Conservation (phyloP, 495 filamentous ascomycete genomes). For the Clavariopsis aquatica region DNA sequence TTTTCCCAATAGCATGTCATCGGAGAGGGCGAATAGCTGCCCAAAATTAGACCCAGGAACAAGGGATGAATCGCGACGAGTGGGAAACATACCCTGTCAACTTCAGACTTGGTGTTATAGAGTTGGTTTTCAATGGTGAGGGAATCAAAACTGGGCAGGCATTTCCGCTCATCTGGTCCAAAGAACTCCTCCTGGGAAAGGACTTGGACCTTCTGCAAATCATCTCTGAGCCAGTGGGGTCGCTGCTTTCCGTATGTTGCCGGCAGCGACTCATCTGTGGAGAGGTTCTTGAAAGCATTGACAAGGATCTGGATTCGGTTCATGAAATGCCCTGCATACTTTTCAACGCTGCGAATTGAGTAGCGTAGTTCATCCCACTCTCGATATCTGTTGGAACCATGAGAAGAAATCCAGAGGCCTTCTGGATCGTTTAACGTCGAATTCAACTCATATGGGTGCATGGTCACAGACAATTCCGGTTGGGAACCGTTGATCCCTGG, state of each 20-base stretch:
- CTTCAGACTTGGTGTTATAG: slow-evolving; percentile 39
- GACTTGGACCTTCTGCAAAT: slow-evolving; percentile 44
- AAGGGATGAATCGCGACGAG: neutral
- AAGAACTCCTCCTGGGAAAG: slow-evolving; percentile 51
- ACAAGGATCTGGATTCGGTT: slow-evolving; percentile 51
- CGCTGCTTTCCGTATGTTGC: slow-evolving; percentile 41
- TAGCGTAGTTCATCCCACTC: slow-evolving; percentile 52
- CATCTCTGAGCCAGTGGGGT: slow-evolving; percentile 46
- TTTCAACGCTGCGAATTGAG: slow-evolving; percentile 49
- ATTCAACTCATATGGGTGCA: slow-evolving; percentile 45
- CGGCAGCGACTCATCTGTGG: neutral
- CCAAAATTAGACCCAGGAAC: slow-evolving; percentile 29
- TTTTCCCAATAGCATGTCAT: slow-evolving; percentile 51
- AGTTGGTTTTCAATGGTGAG: slow-evolving; percentile 51
- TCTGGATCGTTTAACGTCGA: slow-evolving; percentile 48
- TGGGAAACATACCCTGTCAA: slow-evolving; percentile 26
- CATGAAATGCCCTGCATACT: slow-evolving; percentile 45
- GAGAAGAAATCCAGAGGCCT: slow-evolving; percentile 47
- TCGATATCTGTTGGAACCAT: slow-evolving; percentile 49
- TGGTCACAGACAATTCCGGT: slow-evolving; percentile 42
- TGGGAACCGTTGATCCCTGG: slow-evolving; percentile 50
- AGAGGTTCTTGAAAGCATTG: slow-evolving; percentile 42
- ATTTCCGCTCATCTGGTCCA: slow-evolving; percentile 44
- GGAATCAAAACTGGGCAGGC: slow-evolving; percentile 51
- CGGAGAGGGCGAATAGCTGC: slow-evolving; percentile 49